phyloP scores from a whole-genome alignment of 2,329 filamentous ascomycete species.

The Alternaria panax region DNA sequence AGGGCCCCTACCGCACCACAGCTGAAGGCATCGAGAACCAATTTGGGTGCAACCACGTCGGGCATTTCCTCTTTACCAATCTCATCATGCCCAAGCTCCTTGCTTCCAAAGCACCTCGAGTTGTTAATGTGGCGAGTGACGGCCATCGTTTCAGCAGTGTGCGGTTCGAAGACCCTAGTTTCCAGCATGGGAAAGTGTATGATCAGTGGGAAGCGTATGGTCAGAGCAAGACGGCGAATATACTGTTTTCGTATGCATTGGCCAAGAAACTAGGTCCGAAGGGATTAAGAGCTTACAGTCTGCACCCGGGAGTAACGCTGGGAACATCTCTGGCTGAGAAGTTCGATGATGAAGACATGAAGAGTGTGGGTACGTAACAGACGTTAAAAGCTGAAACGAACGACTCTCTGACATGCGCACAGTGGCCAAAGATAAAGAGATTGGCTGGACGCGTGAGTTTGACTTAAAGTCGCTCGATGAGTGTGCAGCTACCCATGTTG shows the following conservation, averaged over 20 bases:
- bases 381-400: background rate
- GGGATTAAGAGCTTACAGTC: slow-evolving; percentile 36
- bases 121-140: slow-evolving; percentile 55
- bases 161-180: slow-evolving; percentile 55
- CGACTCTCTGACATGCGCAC: background rate
- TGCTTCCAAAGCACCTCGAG: slow-evolving; percentile 40
- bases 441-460: slow-evolving; percentile 32
- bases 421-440: slow-evolving; percentile 26
- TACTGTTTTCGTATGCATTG: slow-evolving; percentile 42
- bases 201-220: slow-evolving; percentile 57
- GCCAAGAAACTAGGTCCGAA: slow-evolving; percentile 30
- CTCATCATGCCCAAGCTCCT: slow-evolving; percentile 55
- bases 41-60: slow-evolving; percentile 59
- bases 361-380: slow-evolving; percentile 20
- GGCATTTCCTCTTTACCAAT: slow-evolving; percentile 57
- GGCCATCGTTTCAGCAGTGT: slow-evolving; percentile 52
- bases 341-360: slow-evolving; percentile 31
- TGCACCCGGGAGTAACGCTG: slow-evolving; percentile 41
- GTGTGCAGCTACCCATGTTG: slow-evolving; percentile 41
- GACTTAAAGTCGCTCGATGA: slow-evolving; percentile 38
- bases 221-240: slow-evolving; percentile 62
- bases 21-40: slow-evolving; percentile 50
- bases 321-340: slow-evolving; percentile 33
- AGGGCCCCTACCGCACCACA: slow-evolving; percentile 33
- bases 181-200: slow-evolving; percentile 52